Base-by-base conservation (phyloP, 1,284 basidiomycete species). In the Cryptococcus amylolentus region DNA sequence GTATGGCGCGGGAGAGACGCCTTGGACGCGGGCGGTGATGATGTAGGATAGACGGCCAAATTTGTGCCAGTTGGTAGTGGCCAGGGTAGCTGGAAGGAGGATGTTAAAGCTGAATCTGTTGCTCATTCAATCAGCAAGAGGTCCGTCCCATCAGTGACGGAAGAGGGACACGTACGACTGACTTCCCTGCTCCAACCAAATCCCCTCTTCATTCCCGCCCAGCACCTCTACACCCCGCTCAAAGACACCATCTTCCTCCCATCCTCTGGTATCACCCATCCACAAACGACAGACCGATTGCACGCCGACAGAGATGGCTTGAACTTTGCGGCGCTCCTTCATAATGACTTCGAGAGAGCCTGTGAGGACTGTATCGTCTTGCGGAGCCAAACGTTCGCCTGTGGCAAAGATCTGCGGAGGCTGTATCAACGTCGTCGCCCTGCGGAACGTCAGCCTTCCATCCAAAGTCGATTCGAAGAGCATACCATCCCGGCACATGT, bases 221-320 rank as follows among this genome's bases (percentile, higher is more conserved):
- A 67, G 49, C 16, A 72, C 57, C 57, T 71, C 69, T 5, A 73
- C 69, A 7, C 68, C 71, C 18, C 68, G 53, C 53, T 71, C 71
- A 57, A 73, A 71, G 20, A 73, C 60, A 13, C 71, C 71, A 42
- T 73, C 71, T 26, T 70, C 68, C 51, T 73, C 71, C 71, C 71
- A 73, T 8, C 64, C 65, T n/a, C 70, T 47, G 5, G 39, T 13
- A 1, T 41, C 27, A 1, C 67, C 66, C 64, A 73, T 68, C 43
- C 65, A 55, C 18, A 73, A 31, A 10, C 55, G 59, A 23, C 61
- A 62, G 16, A 71, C 68, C n/a, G 62, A 56, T 57, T 71, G 68
- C 44, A 73, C 62, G 9, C 67, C 67, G n/a, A 76, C 68, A 9
- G 61, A 58, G 55, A 76, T 75, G 4, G 66, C 62, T 46, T 66